Evolutionary conservation across 2,329 filamentous ascomycete species (phyloP).

Genomic region (Bipolaris sorokiniana): DNA sequence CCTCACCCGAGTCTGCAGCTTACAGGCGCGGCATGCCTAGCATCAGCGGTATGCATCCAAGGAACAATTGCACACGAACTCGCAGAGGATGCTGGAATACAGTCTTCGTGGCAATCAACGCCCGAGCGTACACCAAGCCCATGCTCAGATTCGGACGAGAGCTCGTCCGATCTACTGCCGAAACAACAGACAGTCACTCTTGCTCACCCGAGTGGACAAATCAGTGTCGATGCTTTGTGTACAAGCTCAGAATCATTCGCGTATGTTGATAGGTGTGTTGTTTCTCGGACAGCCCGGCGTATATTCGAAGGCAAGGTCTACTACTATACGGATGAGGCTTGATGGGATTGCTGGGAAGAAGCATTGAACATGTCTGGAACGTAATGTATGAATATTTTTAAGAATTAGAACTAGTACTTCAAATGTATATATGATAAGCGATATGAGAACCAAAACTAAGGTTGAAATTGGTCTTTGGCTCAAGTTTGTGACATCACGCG

Average conservation of each 20-base stretch:
- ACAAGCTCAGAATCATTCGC: conserved; percentile 23
- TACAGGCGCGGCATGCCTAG: conserved; percentile 43
- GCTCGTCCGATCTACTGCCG: conserved; percentile 6
- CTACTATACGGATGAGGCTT: not conserved
- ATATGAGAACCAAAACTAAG: too few species aligned
- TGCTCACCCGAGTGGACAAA: conserved; percentile 35
- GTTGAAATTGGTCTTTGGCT: not conserved
- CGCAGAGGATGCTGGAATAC: conserved; percentile 2
- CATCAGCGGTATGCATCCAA: conserved; percentile 36
- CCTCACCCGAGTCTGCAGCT: conserved; percentile 43
- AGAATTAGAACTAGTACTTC: not conserved
- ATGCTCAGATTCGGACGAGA: conserved; percentile 7
- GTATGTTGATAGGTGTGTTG: conserved; percentile 33
- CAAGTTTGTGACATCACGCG: conserved; percentile 30
- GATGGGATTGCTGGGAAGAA: not conserved
- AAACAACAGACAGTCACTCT: conserved; percentile 18
- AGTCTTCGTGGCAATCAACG: conserved; percentile 7
- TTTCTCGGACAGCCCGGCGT: conserved; percentile 42
- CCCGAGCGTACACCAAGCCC: conserved; percentile 22
- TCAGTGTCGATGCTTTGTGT: conserved; percentile 33
- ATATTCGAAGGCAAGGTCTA: conserved; percentile 36
- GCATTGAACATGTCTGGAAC: not conserved
- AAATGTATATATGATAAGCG: not conserved
- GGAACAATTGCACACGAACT: conserved; percentile 35
- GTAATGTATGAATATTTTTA: not conserved